Base-by-base conservation (phyloP, 1,284 basidiomycete genomes). In the Abortiporus biennis region DNA sequence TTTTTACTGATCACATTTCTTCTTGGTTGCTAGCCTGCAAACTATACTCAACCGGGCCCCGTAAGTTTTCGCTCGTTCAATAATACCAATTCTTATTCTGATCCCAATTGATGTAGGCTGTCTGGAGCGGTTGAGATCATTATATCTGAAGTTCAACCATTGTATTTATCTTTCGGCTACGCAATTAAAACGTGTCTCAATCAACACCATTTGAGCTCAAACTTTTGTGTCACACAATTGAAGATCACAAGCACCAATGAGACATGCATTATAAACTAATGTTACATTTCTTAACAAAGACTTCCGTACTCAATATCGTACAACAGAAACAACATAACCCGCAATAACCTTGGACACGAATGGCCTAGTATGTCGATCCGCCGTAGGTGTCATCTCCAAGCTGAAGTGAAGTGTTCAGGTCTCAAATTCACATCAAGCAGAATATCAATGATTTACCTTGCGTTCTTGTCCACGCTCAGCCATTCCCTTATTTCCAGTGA, bases 31-130 rank as follows among this genome's bases (percentile, higher is more conserved):
- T 29, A 41, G 40, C 65, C 64, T 8, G 47, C 54, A 5, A 60
- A 54, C 36, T 67, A 65, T 52, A 56, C 54, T 25, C 64, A 66
- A 42, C 64, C 65, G 21, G 64, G 65, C 20, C 65, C 64, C 25
- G 64, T 65, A 46, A 50, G 62, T 22, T 8, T 34, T 8, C 8
- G 8, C n/a, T n/a, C n/a, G n/a, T 9, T 17, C 33, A 17, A 34
- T 34, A 9, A 13, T 34, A 9, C 16, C 8, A 11, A 8, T 11
- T 34, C 12, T 9, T 9, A 20, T 21, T 19, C 20, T 23, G 16
- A 9, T 34, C 8, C 8, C 19, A 17, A 34, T 17, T 20, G 6
- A 6, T 23, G 24, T 45, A 63, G 59, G 51, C 58, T 46, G 61
- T 63, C 49, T 62, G 63, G 63, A 49, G 50, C 21, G 59, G 58